These are phyloP conservation scores for Brettanomyces nanus DNA, from an alignment of 805 yeast genomes.

Conservation along the genomic window DNA sequence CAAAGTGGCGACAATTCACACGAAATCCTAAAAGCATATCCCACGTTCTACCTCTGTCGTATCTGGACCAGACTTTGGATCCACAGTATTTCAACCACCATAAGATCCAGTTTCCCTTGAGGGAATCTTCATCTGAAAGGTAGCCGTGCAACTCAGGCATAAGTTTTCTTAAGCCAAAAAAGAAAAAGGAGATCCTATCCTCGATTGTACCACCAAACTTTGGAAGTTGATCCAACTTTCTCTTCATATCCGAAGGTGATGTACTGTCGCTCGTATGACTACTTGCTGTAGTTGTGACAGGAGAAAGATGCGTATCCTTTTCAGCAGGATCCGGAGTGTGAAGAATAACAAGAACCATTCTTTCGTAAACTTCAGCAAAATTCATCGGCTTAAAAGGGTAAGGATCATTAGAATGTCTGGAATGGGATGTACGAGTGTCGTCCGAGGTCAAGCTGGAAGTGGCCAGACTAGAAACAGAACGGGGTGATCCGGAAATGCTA, in stretches of 20 bases:
- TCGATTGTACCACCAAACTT: slow-evolving; percentile 51
- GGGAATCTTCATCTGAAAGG: slow-evolving; percentile 69
- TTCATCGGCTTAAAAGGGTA: slow-evolving; percentile 33
- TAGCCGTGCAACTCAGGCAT: slow-evolving; percentile 72
- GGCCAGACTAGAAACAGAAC: slow-evolving; percentile 18
- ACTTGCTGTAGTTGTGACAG: neutral
- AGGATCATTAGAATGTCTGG: slow-evolving; percentile 3
- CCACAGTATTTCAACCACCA: slow-evolving; percentile 97
- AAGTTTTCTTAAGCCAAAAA: slow-evolving; percentile 49
- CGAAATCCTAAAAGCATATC: slow-evolving; percentile 80
- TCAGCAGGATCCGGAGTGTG: slow-evolving; percentile 54
- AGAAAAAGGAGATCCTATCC: slow-evolving; percentile 60
- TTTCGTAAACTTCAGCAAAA: slow-evolving; percentile 65
- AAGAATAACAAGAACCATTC: slow-evolving; percentile 63
- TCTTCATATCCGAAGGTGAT: slow-evolving; percentile 6
- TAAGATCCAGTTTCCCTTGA: slow-evolving; percentile 81
- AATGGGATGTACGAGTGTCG: slow-evolving; percentile 8
- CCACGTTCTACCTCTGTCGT: slow-evolving; percentile 86
- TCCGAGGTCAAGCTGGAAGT: slow-evolving; percentile 6
- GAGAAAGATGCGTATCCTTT: neutral
- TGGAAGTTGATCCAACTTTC: slow-evolving; percentile 20
- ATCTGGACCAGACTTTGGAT: slow-evolving; percentile 71
- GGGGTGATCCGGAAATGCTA: slow-evolving; percentile 18
- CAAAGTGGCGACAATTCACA: slow-evolving; percentile 23
- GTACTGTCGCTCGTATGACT: slow-evolving; percentile 5